Base-by-base conservation (phyloP, 768 basidiomycete genomes). In the Russula foetens region DNA sequence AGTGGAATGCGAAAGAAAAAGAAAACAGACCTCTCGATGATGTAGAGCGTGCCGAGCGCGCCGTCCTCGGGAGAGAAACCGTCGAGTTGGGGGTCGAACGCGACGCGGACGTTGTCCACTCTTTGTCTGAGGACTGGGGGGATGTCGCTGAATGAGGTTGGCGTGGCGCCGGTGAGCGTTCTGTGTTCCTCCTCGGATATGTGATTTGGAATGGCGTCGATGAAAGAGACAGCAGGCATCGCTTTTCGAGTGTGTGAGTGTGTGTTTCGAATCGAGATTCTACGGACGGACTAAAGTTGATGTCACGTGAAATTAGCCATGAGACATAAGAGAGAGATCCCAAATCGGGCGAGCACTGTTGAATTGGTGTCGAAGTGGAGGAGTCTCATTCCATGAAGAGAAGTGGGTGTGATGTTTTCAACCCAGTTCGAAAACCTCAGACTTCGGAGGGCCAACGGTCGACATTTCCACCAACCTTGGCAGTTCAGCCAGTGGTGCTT, bases 71-170 rank as follows among this genome's bases (percentile, higher is more conserved):
- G 67, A 14, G 79, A 70, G 69, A 91, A 86, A 4, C 76, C 83
- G 7, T 81, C 78, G 58, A 88, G 70, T 1, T 83, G 76, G 17
- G 93, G 92, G 59, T 90, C 85, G 44, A 96, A 75, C 0, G 75
- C 68, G 54, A 92, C 75, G 3, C 82, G 77, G 53, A 95, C 89
- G 67, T 82, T 79, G 1, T 85, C 80, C 68, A 94, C 82, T 67
- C 80, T 79, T 75, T 90, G 85, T 66, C 84, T 81, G 55, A 96
- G 75, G 58, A 94, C 77, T 1, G 95, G 86, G 1, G 88, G 92
- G 59, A 98, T 94, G 66, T 89, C 86, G 62, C 73, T 77, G 74
- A 98, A 97, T 0, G 91, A 90, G 1, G 78, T 68, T 1, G 96
- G 96, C 0, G 96, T 98, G 1, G 88, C 85, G n/a, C 80, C 81